A percentile compares a stretch with the other conserved stretches of the same genome.
Conservation (phyloP, 2,329 filamentous ascomycete genomes). For the Leptographium galeiforme region DNA sequence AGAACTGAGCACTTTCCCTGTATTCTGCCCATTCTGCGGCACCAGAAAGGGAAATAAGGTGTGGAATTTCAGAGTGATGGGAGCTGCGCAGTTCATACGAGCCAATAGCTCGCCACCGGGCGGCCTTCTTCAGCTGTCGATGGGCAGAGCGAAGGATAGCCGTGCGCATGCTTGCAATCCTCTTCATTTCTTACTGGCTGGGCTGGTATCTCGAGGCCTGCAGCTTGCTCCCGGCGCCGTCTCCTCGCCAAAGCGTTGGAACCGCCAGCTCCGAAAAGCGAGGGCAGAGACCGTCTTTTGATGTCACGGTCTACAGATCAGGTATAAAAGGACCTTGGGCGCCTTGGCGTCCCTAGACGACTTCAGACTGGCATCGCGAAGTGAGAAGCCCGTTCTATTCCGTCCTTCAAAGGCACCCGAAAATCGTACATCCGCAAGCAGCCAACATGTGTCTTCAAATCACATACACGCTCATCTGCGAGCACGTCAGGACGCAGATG, state of each 20-base stretch:
- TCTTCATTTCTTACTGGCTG: neutral
- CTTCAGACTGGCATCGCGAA: too few species aligned
- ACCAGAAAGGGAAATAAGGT: neutral
- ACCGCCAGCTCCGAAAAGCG: neutral
- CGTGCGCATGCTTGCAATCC: neutral
- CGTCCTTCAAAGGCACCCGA: too few species aligned
- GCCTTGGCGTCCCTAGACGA: neutral
- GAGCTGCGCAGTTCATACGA: neutral
- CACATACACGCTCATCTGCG: constrained; percentile 36
- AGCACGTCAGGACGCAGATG: constrained; percentile 32
- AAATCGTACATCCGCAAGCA: neutral
- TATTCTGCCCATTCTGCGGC: neutral
- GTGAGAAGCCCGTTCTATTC: too few species aligned
- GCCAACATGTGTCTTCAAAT: constrained; percentile 33
- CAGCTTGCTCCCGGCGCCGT: neutral
- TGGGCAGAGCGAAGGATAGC: neutral
- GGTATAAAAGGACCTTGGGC: neutral
- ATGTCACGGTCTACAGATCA: neutral
- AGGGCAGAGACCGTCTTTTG: neutral
- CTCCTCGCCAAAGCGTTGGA: neutral
- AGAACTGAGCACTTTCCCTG: neutral
- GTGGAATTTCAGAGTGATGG: neutral
- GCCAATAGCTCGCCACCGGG: neutral
- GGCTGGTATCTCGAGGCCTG: neutral
- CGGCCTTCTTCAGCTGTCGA: neutral